Conservation (phyloP, 768 basidiomycete species). For the Trametes maxima region DNA sequence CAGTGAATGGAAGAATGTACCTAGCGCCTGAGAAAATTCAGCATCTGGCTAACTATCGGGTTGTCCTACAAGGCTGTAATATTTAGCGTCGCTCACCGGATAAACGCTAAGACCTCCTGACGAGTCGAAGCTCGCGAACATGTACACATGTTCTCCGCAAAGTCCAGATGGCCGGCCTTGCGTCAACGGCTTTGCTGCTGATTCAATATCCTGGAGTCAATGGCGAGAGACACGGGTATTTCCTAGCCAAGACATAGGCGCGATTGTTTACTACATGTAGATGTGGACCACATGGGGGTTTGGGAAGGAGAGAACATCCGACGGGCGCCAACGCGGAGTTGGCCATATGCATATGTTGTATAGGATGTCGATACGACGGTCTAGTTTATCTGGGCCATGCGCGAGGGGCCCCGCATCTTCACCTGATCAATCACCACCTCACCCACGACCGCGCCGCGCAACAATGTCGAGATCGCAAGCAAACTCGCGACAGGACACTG, state of each 20-base stretch:
- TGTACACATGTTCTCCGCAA: no score
- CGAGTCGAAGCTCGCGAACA: no score
- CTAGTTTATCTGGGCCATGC: slow-evolving; percentile 9
- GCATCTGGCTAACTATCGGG: no score
- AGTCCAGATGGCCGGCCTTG: no score
- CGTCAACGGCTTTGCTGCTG: no score
- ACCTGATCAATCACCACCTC: slow-evolving; percentile 2
- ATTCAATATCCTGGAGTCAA: no score
- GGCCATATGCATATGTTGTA: slow-evolving; percentile 1
- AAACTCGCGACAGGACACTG: no score
- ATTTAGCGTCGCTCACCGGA: background rate
- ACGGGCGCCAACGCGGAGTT: background rate
- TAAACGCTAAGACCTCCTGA: no score
- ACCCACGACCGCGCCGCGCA: background rate
- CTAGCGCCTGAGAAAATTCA: no score
- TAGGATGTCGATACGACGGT: background rate
- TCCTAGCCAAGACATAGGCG: background rate
- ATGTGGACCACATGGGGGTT: slow-evolving; percentile 11
- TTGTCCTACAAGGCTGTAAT: background rate
- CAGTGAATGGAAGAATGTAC: slow-evolving; percentile 1
- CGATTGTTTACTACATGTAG: background rate
- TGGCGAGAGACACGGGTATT: no score
- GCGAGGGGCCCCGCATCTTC: background rate
- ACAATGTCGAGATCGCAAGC: no score
- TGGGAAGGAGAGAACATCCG: background rate